phyloP scores from a whole-genome alignment of 2,329 filamentous ascomycete species.

The Epichloe hybrida region DNA sequence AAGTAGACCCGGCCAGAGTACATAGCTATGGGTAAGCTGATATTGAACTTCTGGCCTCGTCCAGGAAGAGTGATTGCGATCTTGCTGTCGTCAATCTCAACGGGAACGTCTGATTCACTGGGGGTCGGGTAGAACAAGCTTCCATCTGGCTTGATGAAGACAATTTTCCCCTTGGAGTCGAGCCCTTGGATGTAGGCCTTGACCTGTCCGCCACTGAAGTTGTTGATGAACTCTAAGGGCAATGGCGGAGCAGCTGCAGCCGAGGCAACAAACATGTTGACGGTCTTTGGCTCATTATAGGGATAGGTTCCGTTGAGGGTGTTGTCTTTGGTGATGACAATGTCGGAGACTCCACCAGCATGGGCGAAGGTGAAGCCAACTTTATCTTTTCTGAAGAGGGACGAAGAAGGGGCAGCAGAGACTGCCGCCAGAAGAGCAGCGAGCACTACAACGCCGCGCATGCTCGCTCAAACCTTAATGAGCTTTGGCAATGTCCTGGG shows the following conservation, averaged over 20 bases:
- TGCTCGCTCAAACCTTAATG: background rate
- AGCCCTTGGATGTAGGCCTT: constrained; percentile 33
- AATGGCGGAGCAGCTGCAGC: constrained; percentile 8
- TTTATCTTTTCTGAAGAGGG: background rate
- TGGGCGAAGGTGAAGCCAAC: constrained; percentile 18
- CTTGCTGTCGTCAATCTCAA: constrained; percentile 20
- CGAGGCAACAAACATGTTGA: background rate
- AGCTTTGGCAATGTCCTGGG: background rate
- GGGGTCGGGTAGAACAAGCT: constrained; percentile 28
- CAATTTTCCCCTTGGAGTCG: constrained; percentile 24
- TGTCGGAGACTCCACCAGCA: constrained; percentile 17
- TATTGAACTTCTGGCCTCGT: constrained; percentile 21
- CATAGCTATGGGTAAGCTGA: constrained; percentile 28
- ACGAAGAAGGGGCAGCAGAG: constrained; percentile 8
- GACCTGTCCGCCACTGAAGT: constrained; percentile 23
- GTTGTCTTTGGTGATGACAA: constrained; percentile 25
- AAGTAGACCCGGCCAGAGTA: constrained; percentile 32
- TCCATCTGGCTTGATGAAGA: constrained; percentile 30
- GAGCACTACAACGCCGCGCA: constrained; percentile 4
- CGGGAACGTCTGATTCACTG: constrained; percentile 20
- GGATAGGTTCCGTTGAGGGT: constrained; percentile 25
- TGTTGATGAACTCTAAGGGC: constrained; percentile 28
- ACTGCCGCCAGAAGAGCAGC: constrained; percentile 9
- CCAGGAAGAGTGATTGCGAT: constrained; percentile 29
- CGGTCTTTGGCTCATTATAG: constrained; percentile 4